These are phyloP conservation scores for Kazachstania sp. DNA, from an alignment of 1,139 yeast species.

Conservation along the genomic window DNA sequence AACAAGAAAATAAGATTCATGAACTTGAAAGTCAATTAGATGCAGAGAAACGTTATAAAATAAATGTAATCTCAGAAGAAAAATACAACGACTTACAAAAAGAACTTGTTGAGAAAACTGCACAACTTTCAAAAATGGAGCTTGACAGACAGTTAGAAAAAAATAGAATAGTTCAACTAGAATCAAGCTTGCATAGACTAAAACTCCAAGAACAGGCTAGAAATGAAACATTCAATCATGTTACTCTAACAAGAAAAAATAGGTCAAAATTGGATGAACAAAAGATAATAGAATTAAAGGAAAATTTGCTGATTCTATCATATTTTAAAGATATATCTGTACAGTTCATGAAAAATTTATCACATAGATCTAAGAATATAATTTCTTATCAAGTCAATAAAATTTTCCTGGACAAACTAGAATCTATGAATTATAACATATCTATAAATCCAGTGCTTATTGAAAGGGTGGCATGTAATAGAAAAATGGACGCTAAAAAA, in stretches of 20 bases:
- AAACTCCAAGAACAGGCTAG: constrained; percentile 5
- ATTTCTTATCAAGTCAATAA: constrained; percentile 14
- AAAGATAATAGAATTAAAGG: neutral
- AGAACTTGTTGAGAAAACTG: neutral
- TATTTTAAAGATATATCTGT: neutral
- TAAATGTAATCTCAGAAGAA: neutral
- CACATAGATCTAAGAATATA: constrained; percentile 13
- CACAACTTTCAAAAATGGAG: neutral
- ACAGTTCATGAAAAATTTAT: neutral
- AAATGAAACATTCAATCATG: neutral
- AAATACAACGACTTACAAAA: neutral
- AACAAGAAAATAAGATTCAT: neutral
- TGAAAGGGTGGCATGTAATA: neutral
- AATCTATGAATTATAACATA: neutral
- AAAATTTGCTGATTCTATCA: neutral
- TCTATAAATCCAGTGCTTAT: neutral
- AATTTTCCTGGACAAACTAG: neutral
- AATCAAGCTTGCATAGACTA: constrained; percentile 9
- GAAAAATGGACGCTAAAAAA: neutral
- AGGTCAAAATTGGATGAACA: neutral
- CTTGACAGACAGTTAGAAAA: neutral
- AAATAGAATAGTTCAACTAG: constrained; percentile 4
- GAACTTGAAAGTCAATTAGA: neutral
- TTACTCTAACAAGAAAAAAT: neutral
- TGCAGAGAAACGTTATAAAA: neutral